A percentile compares a stretch with the other conserved stretches of the same genome.
Conservation (phyloP, 257 asterid species). For the Fraxinus quadrangulata region DNA sequence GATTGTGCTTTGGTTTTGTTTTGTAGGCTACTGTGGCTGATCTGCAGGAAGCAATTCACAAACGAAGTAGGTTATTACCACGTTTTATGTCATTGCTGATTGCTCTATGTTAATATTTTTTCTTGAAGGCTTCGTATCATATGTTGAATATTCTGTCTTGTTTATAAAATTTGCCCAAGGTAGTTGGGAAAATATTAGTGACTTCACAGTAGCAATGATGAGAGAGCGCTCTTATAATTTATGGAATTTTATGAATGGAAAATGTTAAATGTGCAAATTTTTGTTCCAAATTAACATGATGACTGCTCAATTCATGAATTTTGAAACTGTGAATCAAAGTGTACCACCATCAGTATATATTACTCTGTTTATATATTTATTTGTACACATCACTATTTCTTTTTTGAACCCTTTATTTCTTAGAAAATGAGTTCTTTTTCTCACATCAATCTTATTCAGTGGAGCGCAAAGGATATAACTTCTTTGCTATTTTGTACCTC, state of each 20-base stretch:
- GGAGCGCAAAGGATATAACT: background rate
- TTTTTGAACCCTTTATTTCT: background rate
- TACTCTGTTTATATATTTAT: background rate
- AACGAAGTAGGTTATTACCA: conserved; percentile 58
- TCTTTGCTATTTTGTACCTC: background rate
- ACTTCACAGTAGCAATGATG: background rate
- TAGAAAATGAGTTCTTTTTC: background rate
- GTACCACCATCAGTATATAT: background rate
- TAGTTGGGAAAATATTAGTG: background rate
- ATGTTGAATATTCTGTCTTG: background rate
- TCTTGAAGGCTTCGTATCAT: conserved; percentile 6
- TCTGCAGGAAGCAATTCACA: conserved; percentile 88
- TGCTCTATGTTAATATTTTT: conserved; percentile 15
- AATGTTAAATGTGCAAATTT: background rate
- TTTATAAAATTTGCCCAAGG: background rate
- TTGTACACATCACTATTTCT: background rate
- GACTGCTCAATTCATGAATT: background rate
- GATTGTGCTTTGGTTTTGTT: conserved; percentile 33
- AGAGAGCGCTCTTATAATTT: background rate
- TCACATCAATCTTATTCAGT: background rate
- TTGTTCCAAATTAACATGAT: background rate
- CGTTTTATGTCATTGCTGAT: conserved; percentile 16
- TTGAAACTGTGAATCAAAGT: background rate
- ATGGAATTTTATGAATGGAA: background rate
- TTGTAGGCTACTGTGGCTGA: conserved; percentile 89